Evolutionary conservation across 192 early-diverging fungal species (phyloP).

Genomic region (Umbelopsis sp.): DNA sequence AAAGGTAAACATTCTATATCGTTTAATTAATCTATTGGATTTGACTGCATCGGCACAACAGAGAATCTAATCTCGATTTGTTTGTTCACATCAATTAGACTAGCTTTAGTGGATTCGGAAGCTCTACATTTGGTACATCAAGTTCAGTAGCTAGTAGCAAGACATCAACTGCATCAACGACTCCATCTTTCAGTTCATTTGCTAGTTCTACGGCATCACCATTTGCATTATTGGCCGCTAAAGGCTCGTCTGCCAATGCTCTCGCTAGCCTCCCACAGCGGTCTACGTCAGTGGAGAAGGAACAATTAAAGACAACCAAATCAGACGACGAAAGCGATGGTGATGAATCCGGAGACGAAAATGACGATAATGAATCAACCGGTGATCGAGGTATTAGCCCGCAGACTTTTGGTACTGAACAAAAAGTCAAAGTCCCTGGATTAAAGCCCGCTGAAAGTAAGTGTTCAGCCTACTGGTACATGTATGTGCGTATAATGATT

Average conservation of each 20-base stretch:
- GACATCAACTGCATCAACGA: neutral
- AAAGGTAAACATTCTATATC: neutral
- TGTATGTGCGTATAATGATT: neutral
- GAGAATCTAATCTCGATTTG: neutral
- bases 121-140: conserved; percentile 25
- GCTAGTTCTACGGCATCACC: conserved; percentile 36
- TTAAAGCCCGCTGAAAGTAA: conserved; percentile 35
- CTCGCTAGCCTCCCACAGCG: conserved; percentile 5
- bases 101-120: conserved; percentile 27
- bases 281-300: conserved; percentile 19
- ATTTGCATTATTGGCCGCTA: conserved; percentile 31
- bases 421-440: conserved; percentile 35
- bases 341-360: conserved; percentile 23
- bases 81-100: neutral
- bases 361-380: neutral
- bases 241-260: conserved; percentile 15
- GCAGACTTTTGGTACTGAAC: conserved; percentile 28
- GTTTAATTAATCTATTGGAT: no score
- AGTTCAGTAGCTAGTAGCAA: neutral
- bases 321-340: conserved; percentile 17
- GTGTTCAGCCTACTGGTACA: neutral
- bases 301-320: neutral
- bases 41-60: no score
- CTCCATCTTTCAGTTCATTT: conserved; percentile 34
- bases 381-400: neutral